Percentiles rank a stretch among this genome's conserved stretches.
Conservation (phyloP, 306 rosid genomes). For the Inga laurina region DNA sequence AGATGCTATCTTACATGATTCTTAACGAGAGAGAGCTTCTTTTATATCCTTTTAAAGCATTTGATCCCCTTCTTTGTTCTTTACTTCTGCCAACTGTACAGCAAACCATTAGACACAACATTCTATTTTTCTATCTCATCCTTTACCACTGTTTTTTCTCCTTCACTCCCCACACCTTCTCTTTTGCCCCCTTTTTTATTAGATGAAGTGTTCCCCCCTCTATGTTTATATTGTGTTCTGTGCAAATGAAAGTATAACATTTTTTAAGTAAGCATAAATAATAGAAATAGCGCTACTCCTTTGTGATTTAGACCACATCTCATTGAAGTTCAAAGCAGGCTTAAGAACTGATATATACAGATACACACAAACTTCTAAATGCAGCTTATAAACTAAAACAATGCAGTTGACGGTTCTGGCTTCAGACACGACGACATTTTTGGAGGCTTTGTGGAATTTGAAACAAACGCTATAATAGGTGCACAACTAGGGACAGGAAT, state of each 20-base stretch:
- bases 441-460: neutral
- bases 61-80: neutral
- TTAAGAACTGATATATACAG: neutral
- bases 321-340: neutral
- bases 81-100: neutral
- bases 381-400: neutral
- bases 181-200: neutral
- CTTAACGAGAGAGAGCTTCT: neutral
- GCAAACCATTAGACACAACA: neutral
- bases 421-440: neutral
- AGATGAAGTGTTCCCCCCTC: neutral
- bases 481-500: neutral
- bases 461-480: neutral
- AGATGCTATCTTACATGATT: neutral
- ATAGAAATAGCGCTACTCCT: neutral
- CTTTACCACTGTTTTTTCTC: neutral
- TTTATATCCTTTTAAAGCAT: neutral
- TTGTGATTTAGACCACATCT: neutral
- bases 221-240: neutral
- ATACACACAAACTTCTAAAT: neutral
- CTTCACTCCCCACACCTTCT: neutral
- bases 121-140: neutral
- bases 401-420: neutral
- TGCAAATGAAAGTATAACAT: neutral
- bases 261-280: neutral